Evolutionary conservation across 805 yeast genomes (phyloP).

Genomic region (Lachancea fermentati): DNA sequence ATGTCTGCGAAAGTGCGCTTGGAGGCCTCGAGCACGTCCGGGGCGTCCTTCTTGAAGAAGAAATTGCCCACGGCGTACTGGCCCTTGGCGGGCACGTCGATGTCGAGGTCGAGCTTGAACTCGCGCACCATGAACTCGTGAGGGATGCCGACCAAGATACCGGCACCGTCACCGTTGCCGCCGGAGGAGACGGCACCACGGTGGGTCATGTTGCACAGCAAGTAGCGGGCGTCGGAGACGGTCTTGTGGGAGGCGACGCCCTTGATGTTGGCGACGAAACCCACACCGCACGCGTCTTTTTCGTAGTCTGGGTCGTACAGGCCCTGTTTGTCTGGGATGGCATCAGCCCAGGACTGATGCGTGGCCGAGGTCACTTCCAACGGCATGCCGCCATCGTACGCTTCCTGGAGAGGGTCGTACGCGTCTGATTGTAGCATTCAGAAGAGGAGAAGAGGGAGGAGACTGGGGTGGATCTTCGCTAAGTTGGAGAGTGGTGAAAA

Average conservation of each 20-base stretch:
- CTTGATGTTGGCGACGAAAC: slow-evolving; percentile 91
- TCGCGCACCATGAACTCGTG: slow-evolving; percentile 83
- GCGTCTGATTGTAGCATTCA: slow-evolving; percentile 19
- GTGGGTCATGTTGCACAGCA: slow-evolving; percentile 96
- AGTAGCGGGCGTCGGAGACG: slow-evolving; percentile 79
- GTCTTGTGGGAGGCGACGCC: slow-evolving; percentile 86
- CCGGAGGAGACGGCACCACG: slow-evolving; percentile 97
- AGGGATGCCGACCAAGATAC: slow-evolving; percentile 88
- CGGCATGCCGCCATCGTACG: slow-evolving; percentile 29
- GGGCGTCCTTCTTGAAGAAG: slow-evolving; percentile 81
- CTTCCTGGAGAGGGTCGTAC: slow-evolving; percentile 25
- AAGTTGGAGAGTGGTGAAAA: no score
- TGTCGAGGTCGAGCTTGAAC: slow-evolving; percentile 62
- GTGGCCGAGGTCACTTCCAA: slow-evolving; percentile 6
- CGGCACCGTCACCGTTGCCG: slow-evolving; percentile 99
- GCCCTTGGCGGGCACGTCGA: slow-evolving; percentile 68
- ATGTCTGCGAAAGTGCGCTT: slow-evolving; percentile 74
- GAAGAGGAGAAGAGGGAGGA: no score
- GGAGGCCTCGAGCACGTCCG: slow-evolving; percentile 60
- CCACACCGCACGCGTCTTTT: slow-evolving; percentile 98
- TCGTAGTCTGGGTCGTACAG: slow-evolving; percentile 90
- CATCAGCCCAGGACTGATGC: slow-evolving; percentile 87
- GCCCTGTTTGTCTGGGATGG: slow-evolving; percentile 82
- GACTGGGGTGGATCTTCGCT: no score
- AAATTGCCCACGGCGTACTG: slow-evolving; percentile 95